Base-by-base conservation (phyloP, 768 basidiomycete species). In the Zangia roseola region DNA sequence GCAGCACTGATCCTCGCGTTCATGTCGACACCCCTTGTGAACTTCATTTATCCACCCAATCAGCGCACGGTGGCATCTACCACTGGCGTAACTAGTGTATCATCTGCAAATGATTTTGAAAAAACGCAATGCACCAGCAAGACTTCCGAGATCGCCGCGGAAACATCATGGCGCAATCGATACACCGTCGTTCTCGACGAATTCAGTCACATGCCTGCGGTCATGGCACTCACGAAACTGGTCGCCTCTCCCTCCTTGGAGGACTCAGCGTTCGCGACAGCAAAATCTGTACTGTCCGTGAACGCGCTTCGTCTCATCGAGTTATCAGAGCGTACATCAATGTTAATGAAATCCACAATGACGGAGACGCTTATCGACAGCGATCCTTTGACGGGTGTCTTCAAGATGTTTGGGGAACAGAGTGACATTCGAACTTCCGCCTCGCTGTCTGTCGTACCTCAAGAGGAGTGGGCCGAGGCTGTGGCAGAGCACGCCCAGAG, bases 181-280 rank as follows among this genome's bases (percentile, higher is more conserved):
- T 89, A 94, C 69, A 86, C 87, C 0, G 81, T 97, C 49, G 83
- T 98, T 16, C 78, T 98, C 12, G 92, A 95, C 64, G 90, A 86
- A 63, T 72, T 94, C 43, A 94, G 95, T 59, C 90, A 94, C 62
- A 64, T 98, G 1, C 86, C 94, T 0, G 82, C 87, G 7, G 83
- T 91, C 68, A 94, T 99, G 92, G 81, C 91, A 1, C 72, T 99
- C 47, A 82, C 89, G 0, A 88, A 94, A 60, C 81, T 97, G 46
- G 73, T 97, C 36, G 83, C 84, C 24, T 67, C 74, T 1, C 63
- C 69, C 0, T 4, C 13, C 13, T 35, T 36, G 5, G 47, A 43
- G 2, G 46, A 45, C 28, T 25, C 31, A 17, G 31, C 20, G 23
- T 53, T 60, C 14, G 21, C 43, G 30, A n/a, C 44, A 10, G 51